Evolutionary conservation across 306 rosid species (phyloP).

Genomic region (Prunus dulcis): DNA sequence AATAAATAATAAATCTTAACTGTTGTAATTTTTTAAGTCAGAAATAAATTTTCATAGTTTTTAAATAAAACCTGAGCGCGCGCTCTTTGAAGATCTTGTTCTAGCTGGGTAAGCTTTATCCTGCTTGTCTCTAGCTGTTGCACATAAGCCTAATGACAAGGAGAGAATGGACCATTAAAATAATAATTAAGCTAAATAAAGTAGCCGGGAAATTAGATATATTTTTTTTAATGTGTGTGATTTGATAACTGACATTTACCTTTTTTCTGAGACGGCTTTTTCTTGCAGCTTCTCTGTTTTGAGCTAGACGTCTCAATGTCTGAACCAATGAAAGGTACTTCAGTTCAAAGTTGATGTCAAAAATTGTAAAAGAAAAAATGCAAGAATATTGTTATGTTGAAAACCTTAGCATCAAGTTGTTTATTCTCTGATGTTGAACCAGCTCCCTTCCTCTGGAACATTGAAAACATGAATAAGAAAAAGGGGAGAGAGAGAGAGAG

Average conservation of each 20-base stretch:
- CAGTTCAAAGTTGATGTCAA: not conserved
- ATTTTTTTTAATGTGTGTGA: not conserved
- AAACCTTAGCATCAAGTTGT: constrained; percentile 86
- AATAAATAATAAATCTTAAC: not conserved
- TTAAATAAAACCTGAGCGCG: constrained; percentile 68
- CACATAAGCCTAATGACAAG: constrained; percentile 64
- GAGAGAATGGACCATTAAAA: not conserved
- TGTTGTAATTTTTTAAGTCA: not conserved
- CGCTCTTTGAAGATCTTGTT: constrained; percentile 86
- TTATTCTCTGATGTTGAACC: constrained; percentile 74
- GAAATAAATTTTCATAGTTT: not conserved
- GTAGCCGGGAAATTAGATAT: no score
- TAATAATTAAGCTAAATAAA: not conserved
- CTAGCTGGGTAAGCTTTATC: constrained; percentile 75
- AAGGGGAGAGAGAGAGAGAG: not conserved
- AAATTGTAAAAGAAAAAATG: not conserved
- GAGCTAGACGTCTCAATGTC: constrained; percentile 94
- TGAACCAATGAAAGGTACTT: constrained; percentile 17
- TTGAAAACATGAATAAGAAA: not conserved
- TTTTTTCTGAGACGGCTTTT: constrained; percentile 93
- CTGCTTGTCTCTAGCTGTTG: constrained; percentile 89
- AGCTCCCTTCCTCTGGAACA: constrained; percentile 72
- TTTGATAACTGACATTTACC: constrained; percentile 40
- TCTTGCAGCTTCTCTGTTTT: constrained; percentile 94
- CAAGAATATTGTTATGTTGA: not conserved